These are phyloP conservation scores for Cichorium intybus DNA, from an alignment of 140 eudicot genomes.

Conservation along the genomic window DNA sequence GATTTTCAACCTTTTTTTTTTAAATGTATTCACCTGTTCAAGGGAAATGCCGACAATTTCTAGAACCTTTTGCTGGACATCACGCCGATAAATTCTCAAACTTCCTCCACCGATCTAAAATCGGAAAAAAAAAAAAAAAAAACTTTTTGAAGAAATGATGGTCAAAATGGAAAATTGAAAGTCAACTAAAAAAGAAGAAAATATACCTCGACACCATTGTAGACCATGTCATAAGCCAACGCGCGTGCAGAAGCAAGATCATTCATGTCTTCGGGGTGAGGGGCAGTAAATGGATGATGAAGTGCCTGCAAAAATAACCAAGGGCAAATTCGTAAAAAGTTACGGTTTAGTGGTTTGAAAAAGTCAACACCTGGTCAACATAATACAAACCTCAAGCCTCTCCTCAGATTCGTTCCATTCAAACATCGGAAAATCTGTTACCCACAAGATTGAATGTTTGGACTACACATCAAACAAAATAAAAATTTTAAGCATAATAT, in stretches of 20 bases:
- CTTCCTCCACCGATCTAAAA: constrained; percentile 98
- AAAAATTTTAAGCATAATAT: constrained; percentile 10
- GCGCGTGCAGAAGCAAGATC: constrained; percentile 96
- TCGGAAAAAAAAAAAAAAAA: constrained; percentile 9
- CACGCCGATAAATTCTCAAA: constrained; percentile 89
- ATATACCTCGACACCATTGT: constrained; percentile 93
- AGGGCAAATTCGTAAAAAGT: neutral
- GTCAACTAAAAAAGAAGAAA: neutral
- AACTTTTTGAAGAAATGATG: neutral
- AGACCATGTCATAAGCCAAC: constrained; percentile 99
- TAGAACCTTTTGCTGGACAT: constrained; percentile 89
- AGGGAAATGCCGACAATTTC: constrained; percentile 82
- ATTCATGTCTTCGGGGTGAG: constrained; percentile 86
- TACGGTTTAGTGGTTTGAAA: neutral
- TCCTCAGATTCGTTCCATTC: constrained; percentile 89
- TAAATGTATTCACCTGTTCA: constrained; percentile 58
- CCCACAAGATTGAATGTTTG: constrained; percentile 94
- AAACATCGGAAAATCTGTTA: constrained; percentile 97
- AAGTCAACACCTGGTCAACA: neutral
- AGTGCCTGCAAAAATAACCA: constrained; percentile 54
- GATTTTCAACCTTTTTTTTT: neutral
- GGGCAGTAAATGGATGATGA: constrained; percentile 99
- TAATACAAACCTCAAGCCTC: constrained; percentile 81
- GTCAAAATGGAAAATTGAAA: neutral
- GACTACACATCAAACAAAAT: constrained; percentile 37